Evolutionary conservation across 2,329 filamentous ascomycete genomes (phyloP), one percentile per base, ranked within the genome.

Genomic region (Penicillium sp.): DNA sequence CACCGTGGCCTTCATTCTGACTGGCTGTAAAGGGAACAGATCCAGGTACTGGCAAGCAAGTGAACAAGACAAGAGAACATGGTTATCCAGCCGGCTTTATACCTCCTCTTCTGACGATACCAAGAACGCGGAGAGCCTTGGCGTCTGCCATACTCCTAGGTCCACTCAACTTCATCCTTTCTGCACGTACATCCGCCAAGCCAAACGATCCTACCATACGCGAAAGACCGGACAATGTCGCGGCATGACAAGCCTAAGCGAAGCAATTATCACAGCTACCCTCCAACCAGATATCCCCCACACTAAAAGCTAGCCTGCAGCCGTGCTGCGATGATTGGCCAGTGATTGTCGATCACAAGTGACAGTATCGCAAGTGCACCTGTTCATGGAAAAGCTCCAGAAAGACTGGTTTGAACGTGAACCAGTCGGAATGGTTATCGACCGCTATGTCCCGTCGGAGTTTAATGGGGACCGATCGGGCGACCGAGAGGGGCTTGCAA

Each of bases 1-100:
- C n/a, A 55, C 22, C 22, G 43, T 35, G 13, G 38, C 45, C 59
- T 53, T 70, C 68, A 70, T 66, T 6, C 28, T 51, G 53, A 52
- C 4, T 4, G 25, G 5, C 8, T 3, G 28, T 14, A 25, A 42
- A 14, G 22, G 6, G 11, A n/a, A n/a, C 5, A 33, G 11, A 8
- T 16, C n/a, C 13, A 13, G 5, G 14, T 4, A 49, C 25, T 2
- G 25, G 16, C 45, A 2, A 33, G 45, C 14, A 30, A 28, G 6
- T 2, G 13, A 26, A 11, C 6, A 14, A 51, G 8, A 14, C 10
- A 37, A n/a, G 16, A 14, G 13, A 30, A 28, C 6, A 7, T 4
- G 25, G 25, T n/a, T 28, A 1, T 16, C 25, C 8, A 10, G 25
- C 45, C 11, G 43, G 6, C 16, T 48, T 48, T 28, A 30, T n/a